Evolutionary conservation across 805 yeast genomes (phyloP), one percentile per base, ranked within the genome.

Genomic region (Yarrowia sp.): DNA sequence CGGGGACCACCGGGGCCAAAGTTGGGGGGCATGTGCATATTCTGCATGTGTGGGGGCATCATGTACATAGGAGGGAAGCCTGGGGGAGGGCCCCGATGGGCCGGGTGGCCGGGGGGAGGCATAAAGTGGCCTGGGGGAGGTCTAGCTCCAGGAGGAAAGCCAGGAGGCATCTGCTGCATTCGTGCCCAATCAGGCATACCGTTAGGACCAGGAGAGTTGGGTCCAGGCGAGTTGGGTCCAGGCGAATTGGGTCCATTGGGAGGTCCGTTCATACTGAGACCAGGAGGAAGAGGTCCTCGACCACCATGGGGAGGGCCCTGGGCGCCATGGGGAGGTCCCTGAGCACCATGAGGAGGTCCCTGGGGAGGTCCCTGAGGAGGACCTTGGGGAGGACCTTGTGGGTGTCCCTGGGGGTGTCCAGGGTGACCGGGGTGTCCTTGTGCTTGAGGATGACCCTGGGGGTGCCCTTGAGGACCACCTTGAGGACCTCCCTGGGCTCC

Each of bases 31-130:
- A 61, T 61, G 36, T 39, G 47, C 50, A 42, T 34, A 36, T 46
- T 46, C 55, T 46, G 55, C 55, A 46, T 46, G 53, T 47, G 55
- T 20, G 66, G 66, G 24, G 66, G 66, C 66, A 61, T 61, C 66
- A 61, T 61, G 17, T 46, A 46, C 66, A 61, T 61, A 13, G 66
- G 66, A 39, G 66, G 66, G 55, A 12, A 61, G 38, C 66, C 66
- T 2, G 66, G 66, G 14, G 55, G 53, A 34, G 55, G 55, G n/a
- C 66, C 66, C 15, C 55, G 17, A 46, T 36, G 66, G 38, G 55
- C 66, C 24, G 44, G 46, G 33, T 36, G 53, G 34, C 66, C 66
- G 24, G 55, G 55, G 13, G 66, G 66, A 20, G 55, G 53, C 38
- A 61, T 47, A 17, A 38, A 39, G 36, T 44, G 55, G 42, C 66